These are phyloP conservation scores for Carallia brachiata DNA, from an alignment of 345 rosid genomes.

Conservation along the genomic window DNA sequence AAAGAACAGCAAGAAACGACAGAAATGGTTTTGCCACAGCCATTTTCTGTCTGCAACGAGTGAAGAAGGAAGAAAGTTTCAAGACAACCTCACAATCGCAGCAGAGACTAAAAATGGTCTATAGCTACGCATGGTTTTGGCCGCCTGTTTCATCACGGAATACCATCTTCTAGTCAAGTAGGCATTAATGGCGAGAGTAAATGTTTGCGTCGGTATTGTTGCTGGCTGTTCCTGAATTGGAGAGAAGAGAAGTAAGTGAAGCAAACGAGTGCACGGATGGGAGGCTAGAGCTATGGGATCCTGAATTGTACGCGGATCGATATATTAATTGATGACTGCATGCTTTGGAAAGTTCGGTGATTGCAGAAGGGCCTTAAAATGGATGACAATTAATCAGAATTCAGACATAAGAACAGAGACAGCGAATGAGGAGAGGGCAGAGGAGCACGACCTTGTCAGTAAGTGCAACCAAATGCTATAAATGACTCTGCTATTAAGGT, in stretches of 20 bases:
- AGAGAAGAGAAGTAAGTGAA: conserved; percentile 7
- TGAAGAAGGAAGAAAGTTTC: neutral
- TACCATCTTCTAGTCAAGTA: neutral
- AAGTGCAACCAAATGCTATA: conserved; percentile 16
- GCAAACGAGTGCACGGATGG: conserved; percentile 9
- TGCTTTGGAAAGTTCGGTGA: conserved; percentile 16
- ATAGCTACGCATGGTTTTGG: neutral
- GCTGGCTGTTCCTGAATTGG: neutral
- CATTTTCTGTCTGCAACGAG: neutral
- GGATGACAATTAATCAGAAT: conserved; percentile 17
- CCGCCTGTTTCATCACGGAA: neutral
- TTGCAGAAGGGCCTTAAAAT: conserved; percentile 11
- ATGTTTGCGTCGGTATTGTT: neutral
- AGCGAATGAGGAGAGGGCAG: neutral
- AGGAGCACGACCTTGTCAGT: conserved; percentile 7
- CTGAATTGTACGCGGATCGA: neutral
- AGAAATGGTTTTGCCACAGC: neutral
- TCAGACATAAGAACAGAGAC: conserved; percentile 16
- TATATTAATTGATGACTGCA: neutral
- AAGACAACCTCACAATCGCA: neutral
- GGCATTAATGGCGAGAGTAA: neutral
- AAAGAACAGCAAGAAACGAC: conserved; percentile 14
- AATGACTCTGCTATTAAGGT: conserved; percentile 43
- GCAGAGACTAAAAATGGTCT: neutral
- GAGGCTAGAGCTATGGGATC: conserved; percentile 3